Base-by-base conservation (phyloP, 106 monocot genomes). In the Phalaenopsis equestris region DNA sequence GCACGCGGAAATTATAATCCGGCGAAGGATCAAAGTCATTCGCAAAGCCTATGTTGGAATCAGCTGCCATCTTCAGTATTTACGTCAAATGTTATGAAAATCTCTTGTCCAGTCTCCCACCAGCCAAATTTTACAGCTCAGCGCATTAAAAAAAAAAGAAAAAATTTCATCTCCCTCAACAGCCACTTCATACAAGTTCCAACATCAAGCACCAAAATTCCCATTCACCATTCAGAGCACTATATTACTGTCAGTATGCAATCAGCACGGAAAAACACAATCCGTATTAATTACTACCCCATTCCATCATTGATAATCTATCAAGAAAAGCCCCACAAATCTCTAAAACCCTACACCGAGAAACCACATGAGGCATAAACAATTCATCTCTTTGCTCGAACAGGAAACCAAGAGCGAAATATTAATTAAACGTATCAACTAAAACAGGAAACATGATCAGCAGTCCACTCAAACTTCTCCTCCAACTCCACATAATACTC, bases 31-130 rank as follows among this genome's bases (percentile, higher is more conserved):
- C 43, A 30, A 77, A 41, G 11, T 67, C 82, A 47, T 72, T 77
- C 6, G 10, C 30, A 72, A 77, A 78, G 1, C 82, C 82, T 49
- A 72, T 78, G 41, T 78, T 42, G 41, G 82, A 56, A 72, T 83
- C 78, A 70, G 41, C 68, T 42, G 77, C 49, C 78, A 83, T 83
- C n/a, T 52, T 45, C 43, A 74, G 36, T 45, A 42, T 18, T 42
- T 4, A 74, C 45, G 43, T 74, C 41, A 42, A 45, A 74, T 43
- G 42, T 19, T 42, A 19, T 6, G 38, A 73, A 73, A 24, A 73
- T 11, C 42, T 73, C 41, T 12, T 43, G 45, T 45, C 74, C 74
- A 74, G 19, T 42, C n/a, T 8, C 74, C 48, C 74, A 1, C 19
- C 74, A 19, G 18, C 12, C 19, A 19, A 42, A 74, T 42, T 45